Evolutionary conservation across 2,329 filamentous ascomycete genomes (phyloP), one percentile per base, ranked within the genome.

Genomic region (Aureobasidium sp.): DNA sequence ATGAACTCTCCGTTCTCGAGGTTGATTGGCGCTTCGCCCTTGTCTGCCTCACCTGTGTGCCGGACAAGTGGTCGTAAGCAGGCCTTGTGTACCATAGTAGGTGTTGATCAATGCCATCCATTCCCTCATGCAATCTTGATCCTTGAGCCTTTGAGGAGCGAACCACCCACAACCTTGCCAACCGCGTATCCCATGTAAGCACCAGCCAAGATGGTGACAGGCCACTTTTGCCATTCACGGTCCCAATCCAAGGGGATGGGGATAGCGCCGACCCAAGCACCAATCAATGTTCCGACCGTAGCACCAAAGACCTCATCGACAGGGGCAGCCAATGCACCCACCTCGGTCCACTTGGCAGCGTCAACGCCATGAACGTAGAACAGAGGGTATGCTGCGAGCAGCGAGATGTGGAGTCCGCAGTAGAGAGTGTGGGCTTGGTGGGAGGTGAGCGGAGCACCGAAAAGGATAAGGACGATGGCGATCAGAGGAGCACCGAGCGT

Each of bases 201-300:
- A 2, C 94, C 94, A 1, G 84, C 86, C 5, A 97, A 76, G 63
- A 99, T 89, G 0, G 94, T 99, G 52, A 97, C 87, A 0, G 94
- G 94, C 89, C 93, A 99, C 74, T 88, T 90, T 83, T 99, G 94
- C 94, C 94, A 99, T 68, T 96, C 91, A n/a, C 94, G 86, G 74
- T 99, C 94, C 82, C 93, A 97, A 74, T 99, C 94, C 67, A 99
- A 79, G 1, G 94, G 94, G 68, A 99, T 97, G 0, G 95, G 94
- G 59, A 97, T 85, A 8, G 94, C 94, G 3, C 94, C 94, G 46
- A 96, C 77, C 94, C 94, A 97, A 44, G 90, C 91, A 6, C 94
- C 94, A 1, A 93, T 69, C 29, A 88, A 78, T 0, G 86, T 86
- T 5, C 94, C 94, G n/a, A 92, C 74, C 10, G 90, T 81, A 1